These are phyloP conservation scores for Candida boleticola DNA, from an alignment of 805 yeast species.

Conservation along the genomic window DNA sequence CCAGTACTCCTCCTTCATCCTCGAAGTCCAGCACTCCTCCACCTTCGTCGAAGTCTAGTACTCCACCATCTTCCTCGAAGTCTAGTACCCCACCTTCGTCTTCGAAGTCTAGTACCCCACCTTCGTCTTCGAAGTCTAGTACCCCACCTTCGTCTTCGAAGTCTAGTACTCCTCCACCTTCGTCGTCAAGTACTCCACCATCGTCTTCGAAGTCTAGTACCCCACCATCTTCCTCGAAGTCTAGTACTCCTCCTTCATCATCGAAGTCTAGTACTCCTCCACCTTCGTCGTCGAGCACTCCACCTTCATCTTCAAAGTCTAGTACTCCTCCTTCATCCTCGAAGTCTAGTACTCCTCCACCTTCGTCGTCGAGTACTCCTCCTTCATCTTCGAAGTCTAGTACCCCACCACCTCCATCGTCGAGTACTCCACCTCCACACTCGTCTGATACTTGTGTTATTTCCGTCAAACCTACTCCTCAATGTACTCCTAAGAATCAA, in stretches of 20 bases:
- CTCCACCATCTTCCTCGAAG: neutral
- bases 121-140: neutral
- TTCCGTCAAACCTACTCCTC: neutral
- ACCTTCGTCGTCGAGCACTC: neutral
- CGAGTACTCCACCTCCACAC: slow-evolving; percentile 6
- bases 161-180: neutral
- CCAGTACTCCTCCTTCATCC: neutral
- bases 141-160: neutral
- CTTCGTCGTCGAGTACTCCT: neutral
- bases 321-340: neutral
- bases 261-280: neutral
- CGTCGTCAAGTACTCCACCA: neutral
- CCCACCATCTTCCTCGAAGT: neutral
- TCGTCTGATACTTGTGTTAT: neutral
- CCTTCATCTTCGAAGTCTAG: neutral
- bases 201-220: neutral
- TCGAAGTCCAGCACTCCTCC: neutral
- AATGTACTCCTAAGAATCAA: neutral
- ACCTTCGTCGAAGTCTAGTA: neutral
- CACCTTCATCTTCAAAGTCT: neutral
- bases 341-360: neutral
- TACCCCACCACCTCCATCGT: slow-evolving; percentile 3
- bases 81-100: neutral
- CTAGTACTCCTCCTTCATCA: neutral
- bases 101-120: neutral